Base-by-base conservation (phyloP, 1,284 basidiomycete genomes). In the Microbotryomycetes sp. region DNA sequence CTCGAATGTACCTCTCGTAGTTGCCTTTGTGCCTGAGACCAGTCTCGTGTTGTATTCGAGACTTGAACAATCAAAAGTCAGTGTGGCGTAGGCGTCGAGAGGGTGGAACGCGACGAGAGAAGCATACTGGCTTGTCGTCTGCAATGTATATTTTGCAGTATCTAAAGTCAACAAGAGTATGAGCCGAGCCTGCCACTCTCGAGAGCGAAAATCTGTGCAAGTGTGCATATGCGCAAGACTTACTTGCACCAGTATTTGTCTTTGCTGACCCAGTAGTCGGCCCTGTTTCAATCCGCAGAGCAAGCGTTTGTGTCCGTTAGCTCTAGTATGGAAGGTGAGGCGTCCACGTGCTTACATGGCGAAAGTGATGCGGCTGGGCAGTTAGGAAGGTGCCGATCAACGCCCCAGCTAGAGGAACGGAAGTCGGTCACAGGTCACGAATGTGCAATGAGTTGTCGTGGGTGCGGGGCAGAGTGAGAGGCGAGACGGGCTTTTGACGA, bases 21-120 rank as follows among this genome's bases (percentile, higher is more conserved):
- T 90, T 96, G 52, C 91, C 91, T 74, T 96, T 89, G 79, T 99
- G 96, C 52, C 90, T 84, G 54, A 94, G 77, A 49, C 96, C 96
- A 65, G 83, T 88, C 77, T 98, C 96, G 75, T 99, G 96, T 63
- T 93, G 91, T 65, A 83, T 81, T 56, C 89, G 83, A 2, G 94
- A 97, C 73, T 81, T 74, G 5, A 59, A 67, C 65, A 52, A 23
- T 7, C 45, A 4, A n/a, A n/a, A n/a, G n/a, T n/a, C n/a, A n/a
- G n/a, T n/a, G 41, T 24, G 56, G 54, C 3, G 15, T 60, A 47
- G 13, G 18, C 24, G 15, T 31, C 11, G 11, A 13, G 41, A 29
- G 29, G 26, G 52, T 49, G 41, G 41, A 46, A 46, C 56, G 26
- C 7, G 51, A 51, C 15, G 28, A 24, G 50, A 16, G 28, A 9